Percentiles rank a stretch among this genome's conserved stretches.
Evolutionary conservation across 2,329 filamentous ascomycete species (phyloP).

Genomic region (Penicillium hordei): DNA sequence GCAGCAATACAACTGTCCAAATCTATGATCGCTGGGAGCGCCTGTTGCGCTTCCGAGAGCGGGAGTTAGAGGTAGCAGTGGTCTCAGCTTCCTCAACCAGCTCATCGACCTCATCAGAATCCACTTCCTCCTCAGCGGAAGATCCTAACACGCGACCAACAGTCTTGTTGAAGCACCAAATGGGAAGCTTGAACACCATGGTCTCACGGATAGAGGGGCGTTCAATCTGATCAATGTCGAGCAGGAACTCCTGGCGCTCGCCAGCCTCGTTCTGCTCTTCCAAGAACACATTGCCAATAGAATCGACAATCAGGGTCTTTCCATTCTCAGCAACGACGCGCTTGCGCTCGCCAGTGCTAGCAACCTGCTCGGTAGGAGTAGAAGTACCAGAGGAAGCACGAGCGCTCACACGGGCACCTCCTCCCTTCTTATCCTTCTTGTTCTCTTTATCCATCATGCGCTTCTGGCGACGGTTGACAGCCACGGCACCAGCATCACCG

Average conservation of each 20-base stretch:
- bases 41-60: constrained; percentile 30
- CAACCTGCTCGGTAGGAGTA: constrained; percentile 53
- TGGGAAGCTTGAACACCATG: constrained; percentile 73
- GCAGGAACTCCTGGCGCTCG: constrained; percentile 74
- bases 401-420: constrained; percentile 28
- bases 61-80: constrained; percentile 24
- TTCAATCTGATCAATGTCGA: constrained; percentile 83
- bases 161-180: constrained; percentile 64
- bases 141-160: constrained; percentile 32
- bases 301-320: constrained; percentile 91
- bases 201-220: constrained; percentile 79
- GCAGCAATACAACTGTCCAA: not conserved
- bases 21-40: constrained; percentile 31
- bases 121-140: constrained; percentile 22
- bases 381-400: constrained; percentile 48
- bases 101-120: constrained; percentile 22
- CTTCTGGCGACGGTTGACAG: constrained; percentile 82
- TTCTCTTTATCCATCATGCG: constrained; percentile 83
- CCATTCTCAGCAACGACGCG: constrained; percentile 91
- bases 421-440: constrained; percentile 62
- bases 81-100: constrained; percentile 27
- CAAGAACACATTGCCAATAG: constrained; percentile 87
- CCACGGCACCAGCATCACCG: constrained; percentile 52
- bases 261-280: constrained; percentile 90
- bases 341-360: constrained; percentile 74